Base-by-base conservation (phyloP, 257 asterid genomes). In the Cruciata laevipes region DNA sequence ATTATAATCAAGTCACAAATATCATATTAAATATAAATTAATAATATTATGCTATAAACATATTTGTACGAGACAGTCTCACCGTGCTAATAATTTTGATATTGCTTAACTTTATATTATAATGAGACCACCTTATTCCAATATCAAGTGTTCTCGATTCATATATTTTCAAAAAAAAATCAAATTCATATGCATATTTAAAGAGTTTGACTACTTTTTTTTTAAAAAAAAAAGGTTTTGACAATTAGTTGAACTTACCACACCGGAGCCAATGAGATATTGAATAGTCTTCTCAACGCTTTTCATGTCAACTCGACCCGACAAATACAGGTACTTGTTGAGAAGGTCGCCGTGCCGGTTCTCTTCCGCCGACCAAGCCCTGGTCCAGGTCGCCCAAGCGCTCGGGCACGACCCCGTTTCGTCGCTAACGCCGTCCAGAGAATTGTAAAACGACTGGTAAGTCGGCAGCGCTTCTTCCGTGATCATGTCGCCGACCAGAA, bases 401-500 rank as follows among this genome's bases (percentile, higher is more conserved):
- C 87, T 81, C 65, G 27, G 86, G 76, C 91, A 84, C 47, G 95
- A 91, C n/a, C 95, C 91, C 0, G 91, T 86, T 68, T 89, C 95
- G 52, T 89, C 95, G 20, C 86, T 79, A 62, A 86, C 95, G 18
- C 83, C 90, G 68, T 89, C 95, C 0, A 89, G 81, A 44, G 96
- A 86, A 74, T 86, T 86, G 9, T 86, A 74, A 91, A 89, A 83
- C 12, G 95, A 86, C 77, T 86, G 96, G 65, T 89, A 86, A 10
- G 96, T 89, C 12, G 96, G 96, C 32, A 89, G 91, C 0, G 95
- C 91, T 80, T 87, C 95, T 73, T 87, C 90, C 0, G 95, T 82
- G 58, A 87, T 83, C 95, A 87, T 87, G 61, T 87, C 95, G 31
- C 95, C 95, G n/a, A 85, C 87, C 77, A 87, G 78, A 52, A 83